phyloP scores from a whole-genome alignment of 371 early-diverging fungal species.

The Apophysomyces elegans region DNA sequence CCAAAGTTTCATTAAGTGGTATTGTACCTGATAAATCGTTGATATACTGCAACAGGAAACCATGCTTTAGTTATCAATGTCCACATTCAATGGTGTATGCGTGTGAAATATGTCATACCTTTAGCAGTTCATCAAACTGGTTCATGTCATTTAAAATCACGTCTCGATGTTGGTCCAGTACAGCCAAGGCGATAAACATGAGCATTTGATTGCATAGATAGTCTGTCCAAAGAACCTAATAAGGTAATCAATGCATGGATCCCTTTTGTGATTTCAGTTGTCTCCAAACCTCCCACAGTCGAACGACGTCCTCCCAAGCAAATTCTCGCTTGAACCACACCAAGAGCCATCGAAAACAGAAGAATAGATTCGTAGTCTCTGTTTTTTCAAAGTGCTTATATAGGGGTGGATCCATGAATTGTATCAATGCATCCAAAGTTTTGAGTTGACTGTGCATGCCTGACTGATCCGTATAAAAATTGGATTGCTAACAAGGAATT shows the following conservation, averaged over 20 bases:
- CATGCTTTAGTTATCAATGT: too few species aligned
- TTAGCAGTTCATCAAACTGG: slow-evolving; percentile 90
- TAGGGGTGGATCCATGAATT: slow-evolving; percentile 81
- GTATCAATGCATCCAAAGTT: slow-evolving; percentile 74
- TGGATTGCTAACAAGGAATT: slow-evolving; percentile 53
- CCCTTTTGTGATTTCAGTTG: neutral
- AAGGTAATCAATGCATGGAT: neutral
- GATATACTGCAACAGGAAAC: slow-evolving; percentile 61
- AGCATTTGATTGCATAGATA: slow-evolving; percentile 80
- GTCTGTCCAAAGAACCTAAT: slow-evolving; percentile 80
- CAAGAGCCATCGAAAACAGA: slow-evolving; percentile 95
- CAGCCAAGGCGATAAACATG: slow-evolving; percentile 89
- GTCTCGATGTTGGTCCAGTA: slow-evolving; percentile 82
- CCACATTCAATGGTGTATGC: too few species aligned
- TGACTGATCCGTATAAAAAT: slow-evolving; percentile 84
- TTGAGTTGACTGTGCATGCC: slow-evolving; percentile 89
- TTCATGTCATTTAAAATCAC: slow-evolving; percentile 72
- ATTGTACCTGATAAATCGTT: slow-evolving; percentile 86
- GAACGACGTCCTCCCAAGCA: slow-evolving; percentile 78
- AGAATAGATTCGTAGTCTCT: slow-evolving; percentile 86
- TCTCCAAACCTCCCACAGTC: slow-evolving; percentile 76
- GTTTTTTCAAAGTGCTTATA: slow-evolving; percentile 78
- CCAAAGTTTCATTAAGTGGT: slow-evolving; percentile 73
- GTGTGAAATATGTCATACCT: slow-evolving; percentile 44
- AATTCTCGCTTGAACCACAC: slow-evolving; percentile 97